Conservation (phyloP, 2,329 filamentous ascomycete species). For the Cryphonectria japonica region DNA sequence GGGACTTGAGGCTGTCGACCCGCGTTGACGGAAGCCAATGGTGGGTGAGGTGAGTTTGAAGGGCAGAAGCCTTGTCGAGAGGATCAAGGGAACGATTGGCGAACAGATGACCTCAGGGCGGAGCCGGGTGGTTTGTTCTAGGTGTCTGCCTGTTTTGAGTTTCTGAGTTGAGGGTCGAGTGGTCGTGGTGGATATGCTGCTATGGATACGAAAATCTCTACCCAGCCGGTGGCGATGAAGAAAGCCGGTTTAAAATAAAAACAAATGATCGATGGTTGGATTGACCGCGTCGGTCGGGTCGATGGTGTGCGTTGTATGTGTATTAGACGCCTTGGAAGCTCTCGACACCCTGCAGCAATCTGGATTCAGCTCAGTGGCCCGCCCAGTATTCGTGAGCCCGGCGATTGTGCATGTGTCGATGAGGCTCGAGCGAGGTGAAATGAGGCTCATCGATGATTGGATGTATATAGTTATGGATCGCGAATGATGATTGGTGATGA, state of each 20-base stretch:
- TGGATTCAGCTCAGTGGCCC: background rate
- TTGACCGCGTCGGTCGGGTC: background rate
- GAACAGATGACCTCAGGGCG: conserved; percentile 8
- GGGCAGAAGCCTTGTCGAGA: conserved; percentile 6
- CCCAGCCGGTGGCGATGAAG: conserved; percentile 1
- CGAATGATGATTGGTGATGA: conserved; percentile 6
- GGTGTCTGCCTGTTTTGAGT: background rate
- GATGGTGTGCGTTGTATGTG: background rate
- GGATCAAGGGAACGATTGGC: conserved; percentile 8
- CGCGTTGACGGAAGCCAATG: conserved; percentile 20
- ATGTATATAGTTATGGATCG: background rate
- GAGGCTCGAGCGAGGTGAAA: background rate
- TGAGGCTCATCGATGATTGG: background rate
- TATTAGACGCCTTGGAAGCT: background rate
- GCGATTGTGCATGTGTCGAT: background rate
- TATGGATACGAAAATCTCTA: background rate
- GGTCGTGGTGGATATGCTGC: background rate
- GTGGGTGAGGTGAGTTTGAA: background rate
- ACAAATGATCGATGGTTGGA: background rate
- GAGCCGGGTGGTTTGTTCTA: conserved; percentile 1
- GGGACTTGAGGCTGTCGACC: conserved; percentile 7
- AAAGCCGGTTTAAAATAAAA: too few species aligned
- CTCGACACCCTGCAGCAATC: background rate
- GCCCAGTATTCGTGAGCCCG: background rate
- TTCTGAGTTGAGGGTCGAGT: background rate